These are phyloP conservation scores for Calendula officinalis DNA, from an alignment of 129 eudicot species.

Conservation along the genomic window DNA sequence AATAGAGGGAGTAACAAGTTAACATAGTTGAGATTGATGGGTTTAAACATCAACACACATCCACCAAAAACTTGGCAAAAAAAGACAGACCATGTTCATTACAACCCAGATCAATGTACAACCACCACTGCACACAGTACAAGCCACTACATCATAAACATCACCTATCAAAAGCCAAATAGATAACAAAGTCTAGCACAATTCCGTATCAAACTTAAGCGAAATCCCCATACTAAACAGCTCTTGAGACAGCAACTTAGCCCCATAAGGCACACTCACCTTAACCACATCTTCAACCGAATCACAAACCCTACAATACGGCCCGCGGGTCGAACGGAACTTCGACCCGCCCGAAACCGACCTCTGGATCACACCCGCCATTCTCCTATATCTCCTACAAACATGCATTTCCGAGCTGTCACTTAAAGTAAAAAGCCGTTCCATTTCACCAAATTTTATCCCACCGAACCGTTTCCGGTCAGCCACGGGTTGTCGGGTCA, in stretches of 20 bases:
- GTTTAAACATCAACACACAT: neutral
- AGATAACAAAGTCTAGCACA: conserved; percentile 33
- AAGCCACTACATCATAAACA: conserved; percentile 7
- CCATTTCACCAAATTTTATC: conserved; percentile 84
- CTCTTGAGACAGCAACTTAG: conserved; percentile 75
- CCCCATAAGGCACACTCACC: conserved; percentile 88
- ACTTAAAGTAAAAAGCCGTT: conserved; percentile 79
- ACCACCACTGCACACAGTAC: conserved; percentile 11
- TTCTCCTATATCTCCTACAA: conserved; percentile 65
- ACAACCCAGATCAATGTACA: conserved; percentile 27
- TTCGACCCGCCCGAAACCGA: conserved; percentile 59
- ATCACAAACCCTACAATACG: conserved; percentile 72
- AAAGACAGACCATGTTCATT: conserved; percentile 11
- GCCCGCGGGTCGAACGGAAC: conserved; percentile 82
- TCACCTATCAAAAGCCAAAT: conserved; percentile 14
- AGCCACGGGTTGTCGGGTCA: conserved; percentile 94
- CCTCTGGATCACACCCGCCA: conserved; percentile 69
- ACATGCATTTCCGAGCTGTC: conserved; percentile 81
- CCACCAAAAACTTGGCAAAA: neutral
- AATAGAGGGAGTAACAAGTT: no score
- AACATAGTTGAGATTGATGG: no score
- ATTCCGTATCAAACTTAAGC: conserved; percentile 69
- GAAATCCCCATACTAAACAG: conserved; percentile 89
- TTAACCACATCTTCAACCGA: conserved; percentile 62
- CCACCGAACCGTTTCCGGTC: conserved; percentile 90